These are phyloP conservation scores for Penicillium mononematosum DNA, from an alignment of 495 filamentous ascomycete species.

Conservation along the genomic window DNA sequence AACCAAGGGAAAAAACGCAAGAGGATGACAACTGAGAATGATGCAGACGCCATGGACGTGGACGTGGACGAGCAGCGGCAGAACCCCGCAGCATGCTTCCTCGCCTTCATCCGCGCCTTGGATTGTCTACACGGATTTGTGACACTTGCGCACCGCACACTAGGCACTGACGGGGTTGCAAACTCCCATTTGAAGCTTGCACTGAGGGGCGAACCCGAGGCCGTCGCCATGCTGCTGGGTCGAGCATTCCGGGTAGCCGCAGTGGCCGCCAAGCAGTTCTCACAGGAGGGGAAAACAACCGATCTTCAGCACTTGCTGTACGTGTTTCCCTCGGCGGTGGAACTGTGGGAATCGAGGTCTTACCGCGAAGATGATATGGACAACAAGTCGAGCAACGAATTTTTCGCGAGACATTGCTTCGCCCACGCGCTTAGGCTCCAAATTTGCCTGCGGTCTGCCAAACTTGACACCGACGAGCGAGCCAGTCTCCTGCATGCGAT, in stretches of 20 bases:
- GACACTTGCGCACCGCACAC: constrained; percentile 27
- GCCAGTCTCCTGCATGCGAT: constrained; percentile 44
- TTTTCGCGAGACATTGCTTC: constrained; percentile 42
- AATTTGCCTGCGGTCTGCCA: constrained; percentile 32
- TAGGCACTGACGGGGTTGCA: constrained; percentile 36
- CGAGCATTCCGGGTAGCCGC: constrained; percentile 39
- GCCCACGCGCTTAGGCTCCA: constrained; percentile 41
- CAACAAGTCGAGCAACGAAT: constrained; percentile 44
- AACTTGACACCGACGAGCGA: constrained; percentile 41
- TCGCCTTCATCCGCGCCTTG: constrained; percentile 39
- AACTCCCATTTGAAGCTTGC: constrained; percentile 54
- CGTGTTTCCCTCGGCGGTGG: constrained; percentile 39
- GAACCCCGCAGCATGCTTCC: constrained; percentile 39
- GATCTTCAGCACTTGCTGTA: constrained; percentile 44
- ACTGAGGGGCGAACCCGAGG: constrained; percentile 47
- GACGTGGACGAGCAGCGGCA: constrained; percentile 38
- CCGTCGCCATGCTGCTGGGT: constrained; percentile 48
- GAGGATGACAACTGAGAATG: constrained; percentile 36
- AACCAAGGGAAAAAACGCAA: constrained; percentile 51
- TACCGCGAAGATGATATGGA: constrained; percentile 38
- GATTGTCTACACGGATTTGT: constrained; percentile 41
- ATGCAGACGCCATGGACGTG: constrained; percentile 37
- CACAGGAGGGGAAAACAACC: constrained; percentile 35
- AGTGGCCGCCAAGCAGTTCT: constrained; percentile 35
- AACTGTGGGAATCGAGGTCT: constrained; percentile 49